A percentile compares a stretch with the other conserved stretches of the same genome.
Evolutionary conservation across 2,329 filamentous ascomycete genomes (phyloP).

Genomic region (Lecanosticta acicola): DNA sequence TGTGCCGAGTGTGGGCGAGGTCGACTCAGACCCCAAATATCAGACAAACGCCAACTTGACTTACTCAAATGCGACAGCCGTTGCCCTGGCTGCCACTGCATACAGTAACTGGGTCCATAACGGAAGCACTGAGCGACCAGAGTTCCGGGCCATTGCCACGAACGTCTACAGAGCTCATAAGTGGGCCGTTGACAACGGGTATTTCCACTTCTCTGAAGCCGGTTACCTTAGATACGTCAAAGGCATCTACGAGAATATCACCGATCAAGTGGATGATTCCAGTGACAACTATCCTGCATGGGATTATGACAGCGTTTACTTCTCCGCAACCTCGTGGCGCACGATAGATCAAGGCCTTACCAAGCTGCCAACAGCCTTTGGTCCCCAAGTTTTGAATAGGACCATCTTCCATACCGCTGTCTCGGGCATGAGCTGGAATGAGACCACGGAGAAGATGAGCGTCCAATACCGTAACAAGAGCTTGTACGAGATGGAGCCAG

Average conservation of each 20-base stretch:
- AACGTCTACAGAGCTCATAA: slow-evolving; percentile 52
- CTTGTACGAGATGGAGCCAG: slow-evolving; percentile 38
- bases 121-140: slow-evolving; percentile 19
- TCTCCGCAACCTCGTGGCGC: slow-evolving; percentile 54
- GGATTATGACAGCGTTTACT: slow-evolving; percentile 56
- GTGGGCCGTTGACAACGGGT: slow-evolving; percentile 47
- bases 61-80: slow-evolving; percentile 33
- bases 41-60: slow-evolving; percentile 20
- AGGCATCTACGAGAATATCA: slow-evolving; percentile 49
- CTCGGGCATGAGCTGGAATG: slow-evolving; percentile 51
- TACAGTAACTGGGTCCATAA: slow-evolving; percentile 36
- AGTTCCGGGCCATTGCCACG: slow-evolving; percentile 32
- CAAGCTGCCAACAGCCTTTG: slow-evolving; percentile 57
- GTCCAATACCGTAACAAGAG: slow-evolving; percentile 52
- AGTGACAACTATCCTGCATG: slow-evolving; percentile 46
- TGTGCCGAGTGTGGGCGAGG: slow-evolving; percentile 49
- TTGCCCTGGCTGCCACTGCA: slow-evolving; percentile 36
- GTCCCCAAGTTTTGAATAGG: slow-evolving; percentile 54
- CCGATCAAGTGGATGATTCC: slow-evolving; percentile 47
- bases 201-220: slow-evolving; percentile 61
- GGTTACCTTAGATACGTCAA: slow-evolving; percentile 57
- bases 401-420: slow-evolving; percentile 55
- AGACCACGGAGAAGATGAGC: slow-evolving; percentile 48
- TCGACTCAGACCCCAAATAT: slow-evolving; percentile 38
- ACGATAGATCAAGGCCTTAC: slow-evolving; percentile 60